Percentiles rank a stretch among this genome's conserved stretches.
These are phyloP conservation scores for Fusarium sp. DNA, from an alignment of 2,329 filamentous ascomycete genomes.

Conservation along the genomic window DNA sequence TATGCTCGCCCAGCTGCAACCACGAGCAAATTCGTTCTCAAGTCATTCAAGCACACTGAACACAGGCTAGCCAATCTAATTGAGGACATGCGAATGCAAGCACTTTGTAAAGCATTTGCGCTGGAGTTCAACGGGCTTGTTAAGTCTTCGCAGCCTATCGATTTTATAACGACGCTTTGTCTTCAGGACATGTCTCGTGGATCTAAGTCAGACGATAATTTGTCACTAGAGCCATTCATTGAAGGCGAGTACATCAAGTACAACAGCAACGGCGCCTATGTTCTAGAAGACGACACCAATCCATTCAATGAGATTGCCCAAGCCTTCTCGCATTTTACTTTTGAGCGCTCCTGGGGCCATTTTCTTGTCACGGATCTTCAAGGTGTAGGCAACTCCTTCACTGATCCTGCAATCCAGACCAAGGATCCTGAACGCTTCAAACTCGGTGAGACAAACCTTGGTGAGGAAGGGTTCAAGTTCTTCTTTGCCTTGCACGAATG, in stretches of 20 bases:
- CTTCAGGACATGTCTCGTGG: constrained; percentile 34
- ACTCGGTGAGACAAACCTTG: constrained; percentile 46
- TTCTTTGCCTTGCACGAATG: constrained; percentile 50
- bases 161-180: constrained; percentile 45
- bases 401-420: constrained; percentile 52
- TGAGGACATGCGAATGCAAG: constrained; percentile 52
- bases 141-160: constrained; percentile 42
- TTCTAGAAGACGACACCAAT: constrained; percentile 38
- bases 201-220: constrained; percentile 8
- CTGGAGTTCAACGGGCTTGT: constrained; percentile 51
- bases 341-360: constrained; percentile 50
- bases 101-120: constrained; percentile 52
- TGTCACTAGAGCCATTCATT: constrained; percentile 51
- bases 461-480: constrained; percentile 49
- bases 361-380: constrained; percentile 51
- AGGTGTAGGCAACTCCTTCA: constrained; percentile 48
- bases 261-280: constrained; percentile 47
- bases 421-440: constrained; percentile 46
- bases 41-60: constrained; percentile 42
- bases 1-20: constrained; percentile 40
- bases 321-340: constrained; percentile 55
- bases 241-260: constrained; percentile 51
- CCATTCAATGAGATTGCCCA: constrained; percentile 46
- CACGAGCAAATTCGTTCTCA: constrained; percentile 47
- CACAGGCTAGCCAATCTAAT: constrained; percentile 43